Evolutionary conservation across 176 grass and related monocot genomes (phyloP), one percentile per base, ranked within the genome.

Genomic region (Elaeis guineensis): DNA sequence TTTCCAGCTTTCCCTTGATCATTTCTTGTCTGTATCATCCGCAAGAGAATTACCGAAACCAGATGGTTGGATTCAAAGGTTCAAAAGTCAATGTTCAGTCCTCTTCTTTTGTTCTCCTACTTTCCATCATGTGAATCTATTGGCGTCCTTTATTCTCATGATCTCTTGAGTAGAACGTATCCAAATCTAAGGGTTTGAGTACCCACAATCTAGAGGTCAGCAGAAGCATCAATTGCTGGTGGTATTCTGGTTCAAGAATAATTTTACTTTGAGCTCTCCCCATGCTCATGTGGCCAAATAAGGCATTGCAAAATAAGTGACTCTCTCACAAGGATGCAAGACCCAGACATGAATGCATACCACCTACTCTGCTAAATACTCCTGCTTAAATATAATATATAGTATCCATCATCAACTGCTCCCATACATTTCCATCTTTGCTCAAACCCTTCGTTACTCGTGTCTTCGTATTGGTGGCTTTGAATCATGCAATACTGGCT

Each of bases 121-220:
- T n/a, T 30, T 7, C 30, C 58, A 61, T 61, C 28, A 19, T 19
- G 17, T 19, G 19, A 25, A 69, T 69, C 66, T 61, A 61, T n/a
- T 16, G n/a, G 26, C 35, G 58, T 61, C 58, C 65, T 77, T 61
- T 77, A 0, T 39, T 39, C 74, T 77, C 64, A 48, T 25, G 54
- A 76, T 76, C 73, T 60, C 59, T 76, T 23, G 64, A 55, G 49
- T 22, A 75, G 55, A 56, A 79, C 65, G 62, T 57, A 63, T 24
- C 84, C 79, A 79, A 77, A 83, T 80, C 58, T 20, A 81, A 53
- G 63, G 50, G 67, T 4, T 89, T 80, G 85, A 80, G 76, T 89
- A 63, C 32, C 54, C 74, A 77, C 66, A 77, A 77, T 70, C 57
- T 61, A 25, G 57, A 50, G 21, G 48, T 17, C 30, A 9, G 51